Conservation (phyloP, 2,329 filamentous ascomycete species). For the Didymella keratinophila region DNA sequence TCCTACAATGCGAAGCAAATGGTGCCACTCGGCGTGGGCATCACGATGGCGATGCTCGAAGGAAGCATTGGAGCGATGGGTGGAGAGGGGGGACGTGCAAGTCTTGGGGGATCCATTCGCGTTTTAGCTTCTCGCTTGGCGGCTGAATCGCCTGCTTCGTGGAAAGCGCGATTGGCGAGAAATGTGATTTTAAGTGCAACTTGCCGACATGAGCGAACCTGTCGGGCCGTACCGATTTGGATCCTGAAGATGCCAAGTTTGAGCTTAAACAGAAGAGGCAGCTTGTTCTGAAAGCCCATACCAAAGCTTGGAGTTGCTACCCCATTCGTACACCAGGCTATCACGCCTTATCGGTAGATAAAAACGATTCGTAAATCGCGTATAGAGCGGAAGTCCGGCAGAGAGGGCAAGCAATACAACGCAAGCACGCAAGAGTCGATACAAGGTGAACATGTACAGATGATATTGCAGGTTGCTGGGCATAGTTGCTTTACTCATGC, state of each 20-base stretch:
- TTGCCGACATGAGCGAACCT: constrained; percentile 2
- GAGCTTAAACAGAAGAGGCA: constrained; percentile 21
- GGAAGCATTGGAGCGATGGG: constrained; percentile 5
- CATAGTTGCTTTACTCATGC: background rate
- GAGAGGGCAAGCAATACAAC: background rate
- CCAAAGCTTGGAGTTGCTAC: background rate
- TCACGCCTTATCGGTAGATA: constrained; percentile 15
- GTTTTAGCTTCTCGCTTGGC: constrained; percentile 9
- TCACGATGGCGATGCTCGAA: constrained; percentile 2
- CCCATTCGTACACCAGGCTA: background rate
- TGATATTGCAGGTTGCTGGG: background rate
- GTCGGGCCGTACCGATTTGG: constrained; percentile 14
- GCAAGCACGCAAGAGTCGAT: background rate
- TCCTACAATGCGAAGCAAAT: constrained; percentile 14
- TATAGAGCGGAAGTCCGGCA: background rate
- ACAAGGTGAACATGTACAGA: background rate
- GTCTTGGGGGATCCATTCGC: constrained; percentile 4
- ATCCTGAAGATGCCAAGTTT: constrained; percentile 8
- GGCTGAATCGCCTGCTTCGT: background rate
- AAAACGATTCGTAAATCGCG: background rate
- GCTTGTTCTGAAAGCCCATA: constrained; percentile 6
- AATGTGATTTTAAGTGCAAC: background rate
- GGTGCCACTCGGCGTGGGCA: constrained; percentile 10
- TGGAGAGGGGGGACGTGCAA: constrained; percentile 1
- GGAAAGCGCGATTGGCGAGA: constrained; percentile 11